Base-by-base conservation (phyloP, 2,329 filamentous ascomycete species). In the Venturiaceae sp. region DNA sequence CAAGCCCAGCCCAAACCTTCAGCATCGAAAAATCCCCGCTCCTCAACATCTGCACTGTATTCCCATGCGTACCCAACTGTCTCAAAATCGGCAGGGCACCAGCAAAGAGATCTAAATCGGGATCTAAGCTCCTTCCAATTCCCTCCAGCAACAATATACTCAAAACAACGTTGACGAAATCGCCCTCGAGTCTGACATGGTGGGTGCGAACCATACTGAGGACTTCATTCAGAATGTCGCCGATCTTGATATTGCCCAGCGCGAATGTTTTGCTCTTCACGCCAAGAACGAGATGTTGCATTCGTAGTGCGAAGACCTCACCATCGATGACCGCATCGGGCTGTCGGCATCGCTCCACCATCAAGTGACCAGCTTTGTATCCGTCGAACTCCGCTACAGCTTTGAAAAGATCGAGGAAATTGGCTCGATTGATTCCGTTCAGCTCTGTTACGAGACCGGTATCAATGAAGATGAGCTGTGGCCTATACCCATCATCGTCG, bases 111-210 rank as follows among this genome's bases (percentile, higher is more conserved):
- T 99, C 94, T 52, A 96, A 77, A 57, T 92, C 80, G 0, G 94
- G 92, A 69, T 97, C 87, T 16, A 99, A 75, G 60, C 80, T 90
- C 61, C 94, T 82, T 0, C 94, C 94, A 66, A 97, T 99, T 6
- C 94, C 94, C 70, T 99, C 94, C 1, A 99, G 79, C 2, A 99
- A 79, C 34, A 99, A 76, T 57, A 97, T 96, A 60, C 90, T 95
- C 60, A 99, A 87, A 32, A 99, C 92, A 4, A 99, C 94, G 68
- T 99, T 99, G 69, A 99, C 91, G 69, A 97, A 99, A 70, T 99
- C 94, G 8, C 94, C 94, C 72, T 99, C 94, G 55, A 99, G 81
- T 8, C 94, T 82, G 3, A 99, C 94, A 68, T 99, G 94, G 70
- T 99, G 94, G 9, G 79, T 77, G 58, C 94, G 84, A 32, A 99